Evolutionary conservation across 1,139 yeast genomes (phyloP), one percentile per base, ranked within the genome.

Genomic region (Blastobotrys indianensis): DNA sequence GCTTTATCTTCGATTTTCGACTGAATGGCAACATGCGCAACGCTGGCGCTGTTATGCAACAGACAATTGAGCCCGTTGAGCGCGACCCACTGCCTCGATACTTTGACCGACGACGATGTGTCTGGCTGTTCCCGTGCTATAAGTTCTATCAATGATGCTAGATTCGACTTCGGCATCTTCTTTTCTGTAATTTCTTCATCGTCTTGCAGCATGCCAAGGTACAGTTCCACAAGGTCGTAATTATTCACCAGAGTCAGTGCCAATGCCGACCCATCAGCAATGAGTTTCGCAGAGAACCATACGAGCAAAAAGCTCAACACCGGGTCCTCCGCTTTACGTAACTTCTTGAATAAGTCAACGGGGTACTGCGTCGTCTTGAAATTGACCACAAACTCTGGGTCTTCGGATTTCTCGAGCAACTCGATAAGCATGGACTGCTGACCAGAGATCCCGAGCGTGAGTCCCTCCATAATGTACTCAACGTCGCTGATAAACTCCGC

Each of bases 391-490:
- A 64, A 64, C 1, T 54, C 60, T 4, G 45, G 47, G 28, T 61
- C 63, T 25, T 52, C 44, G 6, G 15, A 4, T 28, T 51, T 56
- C 39, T 57, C 47, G 0, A 63, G 60, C n/a, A 66, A 49, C 10
- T 65, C 67, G 2, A 65, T 34, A 6, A 66, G 33, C 9, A 42
- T 54, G 33, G 44, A 42, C 28, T 32, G 51, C 12, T 51, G 41
- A 34, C 54, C 45, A 15, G 33, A 31, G 28, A 16, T 15, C 9
- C 17, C 37, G 33, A 39, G 25, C 10, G 35, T 38, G 6, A 69
- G 52, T 1, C 72, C 71, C n/a, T 68, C 73, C 23, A 69, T 46
- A 12, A 68, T 50, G 42, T 67, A 68, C 41, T 59, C 65, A 40
- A 66, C 52, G 25, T 69, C 72, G 41, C 67, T 68, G 1, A 52